A percentile compares a stretch with the other conserved stretches of the same genome.
These are phyloP conservation scores for Vitis riparia DNA, from an alignment of 164 flowering plant genomes.

Conservation along the genomic window DNA sequence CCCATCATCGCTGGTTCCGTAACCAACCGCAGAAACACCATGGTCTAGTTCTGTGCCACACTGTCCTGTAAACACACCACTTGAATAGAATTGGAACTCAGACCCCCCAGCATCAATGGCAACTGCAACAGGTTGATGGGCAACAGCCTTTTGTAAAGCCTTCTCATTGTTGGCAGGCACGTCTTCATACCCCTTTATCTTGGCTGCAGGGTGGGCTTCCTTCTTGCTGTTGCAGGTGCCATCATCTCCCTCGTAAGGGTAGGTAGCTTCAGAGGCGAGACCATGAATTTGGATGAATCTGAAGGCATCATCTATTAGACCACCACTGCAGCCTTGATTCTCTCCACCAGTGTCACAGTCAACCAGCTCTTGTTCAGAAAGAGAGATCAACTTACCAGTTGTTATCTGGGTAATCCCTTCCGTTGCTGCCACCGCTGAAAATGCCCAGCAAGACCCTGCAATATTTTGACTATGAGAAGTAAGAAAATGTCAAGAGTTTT, in stretches of 20 bases:
- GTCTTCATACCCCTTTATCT: slow-evolving; percentile 15
- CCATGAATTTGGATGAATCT: slow-evolving; percentile 11
- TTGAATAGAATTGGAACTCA: slow-evolving; percentile 14
- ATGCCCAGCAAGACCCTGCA: slow-evolving; percentile 17
- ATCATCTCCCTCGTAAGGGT: slow-evolving; percentile 21
- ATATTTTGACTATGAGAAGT: background rate
- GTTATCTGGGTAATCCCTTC: slow-evolving; percentile 6
- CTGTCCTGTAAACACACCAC: slow-evolving; percentile 21
- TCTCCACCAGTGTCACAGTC: slow-evolving; percentile 16
- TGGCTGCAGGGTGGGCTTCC: background rate
- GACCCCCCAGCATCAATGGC: slow-evolving; percentile 11
- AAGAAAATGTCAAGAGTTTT: background rate
- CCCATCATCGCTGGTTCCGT: slow-evolving; percentile 21
- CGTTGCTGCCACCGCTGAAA: slow-evolving; percentile 9
- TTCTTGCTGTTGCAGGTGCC: slow-evolving; percentile 15
- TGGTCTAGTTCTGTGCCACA: slow-evolving; percentile 21
- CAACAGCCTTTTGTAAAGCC: slow-evolving; percentile 27
- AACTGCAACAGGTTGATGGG: slow-evolving; percentile 22
- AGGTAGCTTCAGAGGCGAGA: slow-evolving; percentile 17
- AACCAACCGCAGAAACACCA: slow-evolving; percentile 20
- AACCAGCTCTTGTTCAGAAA: slow-evolving; percentile 21
- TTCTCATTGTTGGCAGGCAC: slow-evolving; percentile 21
- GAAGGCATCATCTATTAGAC: slow-evolving; percentile 21
- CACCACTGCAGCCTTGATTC: slow-evolving; percentile 13
- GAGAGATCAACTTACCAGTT: slow-evolving; percentile 13